Evolutionary conservation across 2,329 filamentous ascomycete genomes (phyloP).

Genomic region (Botrytis tulipae): DNA sequence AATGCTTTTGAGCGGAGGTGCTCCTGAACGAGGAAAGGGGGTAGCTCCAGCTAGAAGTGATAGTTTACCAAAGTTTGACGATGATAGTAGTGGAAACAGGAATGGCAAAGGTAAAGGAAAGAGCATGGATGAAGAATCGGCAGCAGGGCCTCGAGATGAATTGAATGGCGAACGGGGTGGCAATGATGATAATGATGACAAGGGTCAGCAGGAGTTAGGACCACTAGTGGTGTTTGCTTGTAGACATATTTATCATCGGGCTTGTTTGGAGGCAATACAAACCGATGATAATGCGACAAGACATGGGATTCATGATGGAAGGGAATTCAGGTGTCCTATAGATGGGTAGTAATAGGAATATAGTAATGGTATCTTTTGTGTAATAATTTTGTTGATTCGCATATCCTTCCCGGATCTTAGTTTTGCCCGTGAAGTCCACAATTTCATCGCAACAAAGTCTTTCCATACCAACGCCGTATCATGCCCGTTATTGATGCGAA

Average conservation of each 20-base stretch:
- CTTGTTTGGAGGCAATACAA: conserved; percentile 65
- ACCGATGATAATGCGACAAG: conserved; percentile 52
- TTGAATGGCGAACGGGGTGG: conserved; percentile 33
- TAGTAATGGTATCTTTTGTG: conserved; percentile 20
- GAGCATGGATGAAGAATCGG: conserved; percentile 40
- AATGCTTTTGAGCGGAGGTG: conserved; percentile 37
- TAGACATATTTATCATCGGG: conserved; percentile 68
- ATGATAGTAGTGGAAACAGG: conserved; percentile 27
- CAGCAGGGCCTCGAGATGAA: conserved; percentile 40
- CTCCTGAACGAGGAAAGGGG: conserved; percentile 41
- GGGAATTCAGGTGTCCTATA: conserved; percentile 41
- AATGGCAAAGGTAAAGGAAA: conserved; percentile 38
- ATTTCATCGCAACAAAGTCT: neutral
- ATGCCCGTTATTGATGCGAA: neutral
- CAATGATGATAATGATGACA: conserved; percentile 35
- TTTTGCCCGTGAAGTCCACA: neutral
- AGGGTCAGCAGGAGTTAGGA: conserved; percentile 55
- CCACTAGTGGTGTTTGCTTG: conserved; percentile 67
- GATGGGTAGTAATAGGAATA: conserved; percentile 43
- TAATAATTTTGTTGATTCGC: neutral
- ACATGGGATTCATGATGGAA: conserved; percentile 49
- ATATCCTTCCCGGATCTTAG: neutral
- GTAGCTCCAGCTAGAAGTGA: conserved; percentile 41
- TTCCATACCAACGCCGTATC: neutral
- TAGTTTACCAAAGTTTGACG: conserved; percentile 31